Evolutionary conservation across 1,284 basidiomycete species (phyloP).

Genomic region (Cutaneotrichosporon cyanovorans): DNA sequence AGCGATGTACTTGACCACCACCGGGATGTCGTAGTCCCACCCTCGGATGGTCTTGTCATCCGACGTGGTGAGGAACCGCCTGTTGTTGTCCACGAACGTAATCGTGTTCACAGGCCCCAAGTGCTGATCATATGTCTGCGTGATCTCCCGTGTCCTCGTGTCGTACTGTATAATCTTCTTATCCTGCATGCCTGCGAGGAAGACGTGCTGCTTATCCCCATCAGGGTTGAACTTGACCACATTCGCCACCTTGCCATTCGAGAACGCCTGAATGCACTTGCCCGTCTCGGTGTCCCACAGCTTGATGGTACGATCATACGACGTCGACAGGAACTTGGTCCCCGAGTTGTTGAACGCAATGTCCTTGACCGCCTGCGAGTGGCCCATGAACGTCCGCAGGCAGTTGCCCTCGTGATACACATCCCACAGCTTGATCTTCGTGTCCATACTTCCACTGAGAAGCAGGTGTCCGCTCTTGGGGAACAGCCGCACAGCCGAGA

Average conservation of each 20-base stretch:
- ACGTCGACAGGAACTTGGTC: conserved; percentile 79
- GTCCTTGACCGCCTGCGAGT: conserved; percentile 93
- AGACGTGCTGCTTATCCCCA: conserved; percentile 89
- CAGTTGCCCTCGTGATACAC: conserved; percentile 95
- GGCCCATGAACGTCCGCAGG: conserved; percentile 93
- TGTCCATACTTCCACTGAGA: conserved; percentile 94
- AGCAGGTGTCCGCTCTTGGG: conserved; percentile 88
- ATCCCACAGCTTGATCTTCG: conserved; percentile 99
- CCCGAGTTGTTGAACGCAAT: conserved; percentile 92
- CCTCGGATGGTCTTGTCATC: conserved; percentile 99
- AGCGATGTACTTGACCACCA: conserved; percentile 98
- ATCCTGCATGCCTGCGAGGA: conserved; percentile 97
- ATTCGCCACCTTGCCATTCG: conserved; percentile 93
- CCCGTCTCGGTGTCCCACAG: conserved; percentile 98
- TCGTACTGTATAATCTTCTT: conserved; percentile 99
- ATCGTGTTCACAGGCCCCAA: conserved; percentile 97
- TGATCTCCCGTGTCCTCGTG: conserved; percentile 83
- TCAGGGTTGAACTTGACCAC: conserved; percentile 93
- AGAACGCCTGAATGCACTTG: conserved; percentile 86
- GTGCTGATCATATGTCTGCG: conserved; percentile 98
- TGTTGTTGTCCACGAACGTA: conserved; percentile 91
- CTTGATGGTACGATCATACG: conserved; percentile 95
- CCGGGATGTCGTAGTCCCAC: conserved; percentile 97
- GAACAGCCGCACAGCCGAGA: conserved; percentile 86
- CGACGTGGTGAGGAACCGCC: conserved; percentile 94